These are phyloP conservation scores for Dillenia turbinata DNA, from an alignment of 164 flowering plant species.

Conservation along the genomic window DNA sequence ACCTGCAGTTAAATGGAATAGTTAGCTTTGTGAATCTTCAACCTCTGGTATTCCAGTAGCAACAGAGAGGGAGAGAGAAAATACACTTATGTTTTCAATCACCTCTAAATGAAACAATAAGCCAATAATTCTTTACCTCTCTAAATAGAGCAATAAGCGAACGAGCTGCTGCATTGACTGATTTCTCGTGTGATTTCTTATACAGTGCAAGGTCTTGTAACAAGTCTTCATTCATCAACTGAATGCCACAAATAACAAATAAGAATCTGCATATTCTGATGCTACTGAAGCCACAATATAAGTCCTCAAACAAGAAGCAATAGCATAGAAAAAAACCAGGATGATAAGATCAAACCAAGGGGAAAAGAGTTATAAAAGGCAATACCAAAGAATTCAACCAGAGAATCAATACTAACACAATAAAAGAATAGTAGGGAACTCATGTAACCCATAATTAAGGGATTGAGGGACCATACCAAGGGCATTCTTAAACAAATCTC, in stretches of 20 bases:
- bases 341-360: too few species aligned
- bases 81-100: background rate
- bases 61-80: background rate
- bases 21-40: background rate
- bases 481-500: conserved; percentile 95
- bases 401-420: background rate
- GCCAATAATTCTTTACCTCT: conserved; percentile 35
- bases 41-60: background rate
- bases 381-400: background rate
- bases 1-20: conserved; percentile 37
- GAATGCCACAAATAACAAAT: conserved; percentile 9
- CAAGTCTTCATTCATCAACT: conserved; percentile 94
- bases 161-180: conserved; percentile 80
- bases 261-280: background rate
- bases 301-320: background rate
- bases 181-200: conserved; percentile 88
- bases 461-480: conserved; percentile 41
- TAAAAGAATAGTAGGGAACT: background rate
- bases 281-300: background rate
- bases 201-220: conserved; percentile 94
- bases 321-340: background rate
- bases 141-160: conserved; percentile 77
- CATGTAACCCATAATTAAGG: background rate
- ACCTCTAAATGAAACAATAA: too few species aligned
- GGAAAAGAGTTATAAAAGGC: background rate